Evolutionary conservation across 177 flowering plant species (phyloP).

Genomic region (Viscum album): DNA sequence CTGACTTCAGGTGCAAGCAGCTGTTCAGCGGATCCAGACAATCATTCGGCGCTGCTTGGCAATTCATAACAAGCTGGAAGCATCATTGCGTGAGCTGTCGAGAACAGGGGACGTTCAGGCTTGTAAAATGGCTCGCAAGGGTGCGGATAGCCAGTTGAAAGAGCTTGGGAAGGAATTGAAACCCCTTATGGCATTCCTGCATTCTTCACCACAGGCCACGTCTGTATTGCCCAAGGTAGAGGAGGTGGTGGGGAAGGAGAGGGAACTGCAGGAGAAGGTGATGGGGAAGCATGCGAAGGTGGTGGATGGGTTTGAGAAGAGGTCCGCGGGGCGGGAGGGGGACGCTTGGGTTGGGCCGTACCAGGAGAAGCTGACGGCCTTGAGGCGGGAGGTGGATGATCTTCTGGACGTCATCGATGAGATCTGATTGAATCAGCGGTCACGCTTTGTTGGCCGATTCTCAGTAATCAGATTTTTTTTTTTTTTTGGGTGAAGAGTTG

Average conservation of each 20-base stretch:
- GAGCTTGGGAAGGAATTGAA: constrained; percentile 75
- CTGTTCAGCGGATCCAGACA: constrained; percentile 51
- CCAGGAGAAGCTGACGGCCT: constrained; percentile 55
- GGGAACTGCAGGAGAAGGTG: constrained; percentile 67
- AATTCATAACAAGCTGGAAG: constrained; percentile 70
- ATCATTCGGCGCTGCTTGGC: constrained; percentile 42
- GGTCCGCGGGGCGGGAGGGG: constrained; percentile 51
- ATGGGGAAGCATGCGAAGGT: constrained; percentile 64
- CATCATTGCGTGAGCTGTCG: constrained; percentile 76
- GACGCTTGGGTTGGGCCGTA: constrained; percentile 55
- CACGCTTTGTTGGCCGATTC: too few species aligned
- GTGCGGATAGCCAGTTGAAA: constrained; percentile 54
- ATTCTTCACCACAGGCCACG: constrained; percentile 60
- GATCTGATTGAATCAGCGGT: too few species aligned
- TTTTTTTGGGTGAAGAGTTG: too few species aligned
- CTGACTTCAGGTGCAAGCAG: constrained; percentile 51
- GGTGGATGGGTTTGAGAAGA: constrained; percentile 76
- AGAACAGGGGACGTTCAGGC: constrained; percentile 85
- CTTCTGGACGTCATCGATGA: constrained; percentile 51
- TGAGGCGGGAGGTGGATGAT: constrained; percentile 67
- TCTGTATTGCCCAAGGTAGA: constrained; percentile 74
- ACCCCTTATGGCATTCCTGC: constrained; percentile 54
- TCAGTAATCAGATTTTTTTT: too few species aligned
- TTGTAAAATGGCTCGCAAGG: constrained; percentile 81
- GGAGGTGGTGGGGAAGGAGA: constrained; percentile 75